Conservation (phyloP, 805 yeast genomes). For the Cyberlindnera americana region DNA sequence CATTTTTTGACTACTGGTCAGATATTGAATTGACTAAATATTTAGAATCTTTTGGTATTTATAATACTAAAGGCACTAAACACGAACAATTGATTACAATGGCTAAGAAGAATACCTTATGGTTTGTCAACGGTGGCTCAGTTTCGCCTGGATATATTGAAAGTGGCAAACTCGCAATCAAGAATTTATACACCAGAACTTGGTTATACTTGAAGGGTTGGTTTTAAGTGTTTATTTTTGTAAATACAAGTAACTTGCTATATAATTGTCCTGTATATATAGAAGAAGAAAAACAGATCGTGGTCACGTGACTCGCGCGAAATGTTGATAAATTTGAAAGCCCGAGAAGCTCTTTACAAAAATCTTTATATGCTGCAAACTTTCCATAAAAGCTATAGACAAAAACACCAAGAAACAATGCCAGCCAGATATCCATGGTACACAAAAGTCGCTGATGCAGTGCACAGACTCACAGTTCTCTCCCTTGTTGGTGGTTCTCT, state of each 20-base stretch:
- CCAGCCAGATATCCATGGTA: constrained; percentile 65
- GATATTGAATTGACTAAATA: constrained; percentile 40
- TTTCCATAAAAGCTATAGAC: no score
- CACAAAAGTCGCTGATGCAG: constrained; percentile 65
- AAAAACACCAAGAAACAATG: constrained; percentile 28
- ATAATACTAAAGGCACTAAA: constrained; percentile 25
- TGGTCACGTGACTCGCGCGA: no score
- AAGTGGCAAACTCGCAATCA: constrained; percentile 9
- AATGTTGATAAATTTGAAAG: no score
- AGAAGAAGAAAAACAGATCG: no score
- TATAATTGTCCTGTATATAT: no score
- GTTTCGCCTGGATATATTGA: constrained; percentile 1
- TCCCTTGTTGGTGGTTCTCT: constrained; percentile 56
- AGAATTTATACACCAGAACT: no score
- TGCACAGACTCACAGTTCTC: constrained; percentile 68
- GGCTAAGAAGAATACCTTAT: constrained; percentile 40
- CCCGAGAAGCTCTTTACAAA: no score
- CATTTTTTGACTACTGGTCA: constrained; percentile 39
- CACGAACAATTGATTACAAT: constrained; percentile 35
- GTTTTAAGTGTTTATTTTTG: no score
- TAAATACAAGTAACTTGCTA: no score
- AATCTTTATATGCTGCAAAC: no score
- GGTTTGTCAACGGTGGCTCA: constrained; percentile 32
- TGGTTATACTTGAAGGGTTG: no score
- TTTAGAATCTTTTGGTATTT: constrained; percentile 40